A percentile compares a stretch with the other conserved stretches of the same genome.
phyloP scores from a whole-genome alignment of 2,329 filamentous ascomycete genomes.

The Diaporthe australafricana region DNA sequence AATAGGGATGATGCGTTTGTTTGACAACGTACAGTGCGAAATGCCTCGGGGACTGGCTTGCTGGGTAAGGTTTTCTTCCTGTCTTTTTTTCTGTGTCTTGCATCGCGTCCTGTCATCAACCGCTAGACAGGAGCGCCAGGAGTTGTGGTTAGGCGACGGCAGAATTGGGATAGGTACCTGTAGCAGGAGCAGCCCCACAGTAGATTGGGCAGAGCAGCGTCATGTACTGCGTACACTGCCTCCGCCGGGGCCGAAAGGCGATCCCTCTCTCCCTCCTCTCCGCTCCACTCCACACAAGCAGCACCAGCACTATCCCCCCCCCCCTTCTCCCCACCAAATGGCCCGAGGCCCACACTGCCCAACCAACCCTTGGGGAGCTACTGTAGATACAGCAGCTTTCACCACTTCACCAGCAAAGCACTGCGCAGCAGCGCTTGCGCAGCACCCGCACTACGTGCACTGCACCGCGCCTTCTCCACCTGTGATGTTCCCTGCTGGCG shows the following conservation, averaged over 20 bases:
- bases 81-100: not conserved
- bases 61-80: not conserved
- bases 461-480: conserved; percentile 17
- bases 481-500: not conserved
- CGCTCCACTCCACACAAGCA: not conserved
- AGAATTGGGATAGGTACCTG: not conserved
- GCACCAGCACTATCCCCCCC: too few species aligned
- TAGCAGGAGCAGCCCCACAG: not conserved
- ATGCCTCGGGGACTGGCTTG: not conserved
- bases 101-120: not conserved
- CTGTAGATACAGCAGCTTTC: not conserved
- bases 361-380: conserved; percentile 1
- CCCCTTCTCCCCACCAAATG: not conserved
- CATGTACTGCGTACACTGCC: conserved; percentile 27
- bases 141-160: not conserved
- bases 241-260: conserved; percentile 11
- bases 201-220: not conserved
- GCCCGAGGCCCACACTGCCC: not conserved
- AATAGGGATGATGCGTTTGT: not conserved
- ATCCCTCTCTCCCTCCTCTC: conserved; percentile 5
- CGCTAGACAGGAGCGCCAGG: not conserved
- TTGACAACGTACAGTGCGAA: not conserved
- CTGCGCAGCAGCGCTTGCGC: not conserved
- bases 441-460: not conserved
- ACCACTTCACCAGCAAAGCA: not conserved